Base-by-base conservation (phyloP, 805 yeast species). In the Wickerhamomyces mucosus region DNA sequence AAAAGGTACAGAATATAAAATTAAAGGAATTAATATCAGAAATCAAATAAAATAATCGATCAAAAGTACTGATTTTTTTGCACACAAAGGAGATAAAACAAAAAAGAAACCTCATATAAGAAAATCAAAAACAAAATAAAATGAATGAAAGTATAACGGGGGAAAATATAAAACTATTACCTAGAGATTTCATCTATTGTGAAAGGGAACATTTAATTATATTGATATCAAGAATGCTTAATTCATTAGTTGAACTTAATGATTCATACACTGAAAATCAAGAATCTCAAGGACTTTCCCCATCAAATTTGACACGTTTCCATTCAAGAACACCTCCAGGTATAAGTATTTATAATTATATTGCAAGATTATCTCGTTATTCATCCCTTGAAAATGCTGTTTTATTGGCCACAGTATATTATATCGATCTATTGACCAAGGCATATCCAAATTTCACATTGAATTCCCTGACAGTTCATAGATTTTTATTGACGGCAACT, bases 241-340 rank as follows among this genome's bases (percentile, higher is more conserved):
- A 72, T 28, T 80, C 83, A 25, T 65, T 89, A 16, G 83, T 88
- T 11, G 55, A 62, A 16, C 65, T 83, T 21, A 89, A 89, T 52
- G 97, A 89, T 56, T 59, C 61, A 14, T 48, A 46, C 31, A 48
- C 51, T 13, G 41, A 48, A 21, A 40, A 51, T 18, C 25, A 57
- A 51, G n/a, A n/a, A n/a, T 35, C 55, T 2, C 26, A 27, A 41
- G 33, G 53, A 18, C 20, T 65, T 5, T 50, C 55, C 13, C 53
- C 63, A 10, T 47, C 55, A 9, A 56, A 61, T 27, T 65, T 92
- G 32, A 89, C 98, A 1, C 63, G 97, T 41, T 89, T 89, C 54
- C 98, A 89, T 54, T 86, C 96, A 4, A 67, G 96, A 39, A 77
- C 89, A 0, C 95, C 96, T 4, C 97, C 98, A 0, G 71, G 70